Evolutionary conservation across 768 basidiomycete species (phyloP), one percentile per base, ranked within the genome.

Genomic region (Podaxis pistillaris): DNA sequence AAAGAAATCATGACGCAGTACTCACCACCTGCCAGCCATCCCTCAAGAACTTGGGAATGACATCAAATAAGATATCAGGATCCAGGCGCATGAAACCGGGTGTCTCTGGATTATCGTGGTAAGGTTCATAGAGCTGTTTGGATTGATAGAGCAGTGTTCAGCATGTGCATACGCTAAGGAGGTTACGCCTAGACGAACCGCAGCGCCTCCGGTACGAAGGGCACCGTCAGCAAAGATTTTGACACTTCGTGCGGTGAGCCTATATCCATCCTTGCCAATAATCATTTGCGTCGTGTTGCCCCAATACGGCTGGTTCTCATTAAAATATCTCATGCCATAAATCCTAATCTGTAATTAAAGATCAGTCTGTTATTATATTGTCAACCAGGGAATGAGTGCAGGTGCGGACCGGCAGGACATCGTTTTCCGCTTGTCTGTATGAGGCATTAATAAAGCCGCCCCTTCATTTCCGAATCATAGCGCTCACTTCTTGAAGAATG

Each of bases 21-120:
- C 90, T 74, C 71, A 94, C 94, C 64, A 94, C 91, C 81, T 96
- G 93, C 93, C 94, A 96, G 2, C 89, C 91, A 72, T 92, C 90
- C 50, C 81, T 77, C 65, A 95, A 72, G 73, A 91, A 95, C 60
- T 78, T 81, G 4, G 85, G 84, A 60, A 95, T 86, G 22, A 87
- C 77, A 36, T 83, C 76, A 46, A 79, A 80, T 52, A 96, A 79
- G 44, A 84, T 76, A 3, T 89, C 81, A 12, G 87, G 76, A 22
- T 84, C 79, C 17, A 87, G 78, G 56, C 93, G 83, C 86, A 97
- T 86, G 71, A 91, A 86, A 1, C 94, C 95, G 26, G 78, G 83
- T 22, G 88, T 90, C 12, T 78, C 77, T 12, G 91, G 89, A 68
- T 90, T 87, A 72, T 95, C 91, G 2, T 85, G 76, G 69, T 96